Percentiles rank a stretch among this genome's conserved stretches.
Evolutionary conservation across 202 grass and related monocot genomes (phyloP).

Genomic region (Musa balbisiana): DNA sequence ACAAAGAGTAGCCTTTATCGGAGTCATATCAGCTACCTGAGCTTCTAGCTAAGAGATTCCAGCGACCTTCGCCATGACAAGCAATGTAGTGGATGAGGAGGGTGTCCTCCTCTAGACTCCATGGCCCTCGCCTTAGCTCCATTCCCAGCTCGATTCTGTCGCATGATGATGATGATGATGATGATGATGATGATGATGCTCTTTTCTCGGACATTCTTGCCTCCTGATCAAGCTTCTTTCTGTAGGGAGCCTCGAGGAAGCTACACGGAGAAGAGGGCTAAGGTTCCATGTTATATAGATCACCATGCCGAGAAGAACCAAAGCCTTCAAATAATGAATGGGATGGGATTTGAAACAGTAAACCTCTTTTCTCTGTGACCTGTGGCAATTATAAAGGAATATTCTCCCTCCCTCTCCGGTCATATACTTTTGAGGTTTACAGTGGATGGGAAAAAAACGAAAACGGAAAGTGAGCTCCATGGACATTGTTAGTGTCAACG

Average conservation of each 20-base stretch:
- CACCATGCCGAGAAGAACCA: background rate
- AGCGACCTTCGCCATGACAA: constrained; percentile 85
- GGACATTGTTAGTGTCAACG: no score
- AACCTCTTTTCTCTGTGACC: background rate
- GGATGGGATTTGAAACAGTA: background rate
- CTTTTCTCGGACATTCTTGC: constrained; percentile 48
- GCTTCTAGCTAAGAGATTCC: constrained; percentile 90
- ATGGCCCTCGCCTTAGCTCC: constrained; percentile 85
- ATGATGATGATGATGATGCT: constrained; percentile 24
- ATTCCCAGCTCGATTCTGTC: constrained; percentile 38
- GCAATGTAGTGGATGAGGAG: constrained; percentile 98
- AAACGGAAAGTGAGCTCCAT: background rate
- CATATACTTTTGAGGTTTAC: background rate
- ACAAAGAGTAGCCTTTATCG: background rate
- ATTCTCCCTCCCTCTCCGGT: background rate
- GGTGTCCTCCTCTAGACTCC: constrained; percentile 89
- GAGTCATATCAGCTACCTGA: constrained; percentile 42
- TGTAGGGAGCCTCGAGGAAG: background rate
- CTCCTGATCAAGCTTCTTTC: background rate
- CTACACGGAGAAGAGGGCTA: background rate
- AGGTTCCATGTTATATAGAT: background rate
- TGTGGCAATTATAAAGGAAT: constrained; percentile 14
- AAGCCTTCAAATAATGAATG: background rate
- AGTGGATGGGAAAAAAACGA: background rate
- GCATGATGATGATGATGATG: background rate